These are phyloP conservation scores for Botrytis elliptica DNA, from an alignment of 2,329 filamentous ascomycete genomes.

Conservation along the genomic window DNA sequence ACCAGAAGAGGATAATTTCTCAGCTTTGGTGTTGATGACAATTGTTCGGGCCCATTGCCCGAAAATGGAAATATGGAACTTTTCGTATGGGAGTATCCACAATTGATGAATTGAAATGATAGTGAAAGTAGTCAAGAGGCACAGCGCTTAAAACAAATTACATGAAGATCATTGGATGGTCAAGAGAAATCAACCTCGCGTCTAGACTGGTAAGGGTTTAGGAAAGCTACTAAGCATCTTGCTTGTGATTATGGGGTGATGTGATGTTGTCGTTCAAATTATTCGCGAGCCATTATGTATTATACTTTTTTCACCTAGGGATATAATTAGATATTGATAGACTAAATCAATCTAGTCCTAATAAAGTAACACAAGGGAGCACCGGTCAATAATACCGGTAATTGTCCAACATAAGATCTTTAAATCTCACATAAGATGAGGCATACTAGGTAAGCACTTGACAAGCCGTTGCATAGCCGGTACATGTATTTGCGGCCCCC, in stretches of 20 bases:
- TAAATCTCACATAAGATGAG: background rate
- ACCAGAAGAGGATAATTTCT: background rate
- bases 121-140: background rate
- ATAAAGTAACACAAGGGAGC: background rate
- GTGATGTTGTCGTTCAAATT: background rate
- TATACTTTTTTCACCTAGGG: background rate
- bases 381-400: background rate
- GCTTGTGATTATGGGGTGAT: background rate
- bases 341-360: background rate
- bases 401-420: no score
- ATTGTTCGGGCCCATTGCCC: background rate
- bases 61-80: conserved; percentile 2
- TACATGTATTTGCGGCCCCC: background rate
- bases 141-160: background rate
- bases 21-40: background rate
- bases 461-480: background rate
- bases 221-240: background rate
- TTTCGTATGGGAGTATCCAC: background rate
- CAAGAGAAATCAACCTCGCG: background rate
- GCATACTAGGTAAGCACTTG: background rate
- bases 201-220: background rate
- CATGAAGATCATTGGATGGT: background rate
- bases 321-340: background rate
- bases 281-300: background rate
- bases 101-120: background rate